Evolutionary conservation across 2,329 filamentous ascomycete species (phyloP).

Genomic region (Penicillium verrucosum): DNA sequence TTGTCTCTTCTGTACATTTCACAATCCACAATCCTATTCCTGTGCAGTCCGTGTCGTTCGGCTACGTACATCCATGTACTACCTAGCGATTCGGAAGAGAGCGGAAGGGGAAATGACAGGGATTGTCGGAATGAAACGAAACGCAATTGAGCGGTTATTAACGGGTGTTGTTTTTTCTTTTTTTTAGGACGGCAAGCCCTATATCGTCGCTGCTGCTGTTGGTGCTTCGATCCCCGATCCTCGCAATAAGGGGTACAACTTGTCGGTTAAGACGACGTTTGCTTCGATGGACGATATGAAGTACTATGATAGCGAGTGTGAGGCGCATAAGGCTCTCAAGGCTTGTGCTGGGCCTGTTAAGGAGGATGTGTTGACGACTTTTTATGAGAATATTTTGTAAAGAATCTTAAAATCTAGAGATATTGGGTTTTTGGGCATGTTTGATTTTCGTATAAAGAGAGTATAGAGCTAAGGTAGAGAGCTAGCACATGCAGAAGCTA

Average conservation of each 20-base stretch:
- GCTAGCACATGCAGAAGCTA: not conserved
- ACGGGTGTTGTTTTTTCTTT: not conserved
- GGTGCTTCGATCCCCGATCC: conserved; percentile 56
- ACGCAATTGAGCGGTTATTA: not conserved
- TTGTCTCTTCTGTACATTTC: not conserved
- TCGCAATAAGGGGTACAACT: conserved; percentile 63
- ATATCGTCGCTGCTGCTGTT: conserved; percentile 60
- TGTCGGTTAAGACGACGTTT: conserved; percentile 63
- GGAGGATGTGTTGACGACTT: conserved; percentile 39
- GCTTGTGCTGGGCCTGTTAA: conserved; percentile 30
- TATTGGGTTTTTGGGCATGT: not conserved
- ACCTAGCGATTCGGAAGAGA: not conserved
- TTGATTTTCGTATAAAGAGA: not conserved
- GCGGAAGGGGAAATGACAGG: not conserved
- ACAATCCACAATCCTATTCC: not conserved
- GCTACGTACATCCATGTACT: not conserved
- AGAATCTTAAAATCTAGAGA: not conserved
- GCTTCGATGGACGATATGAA: conserved; percentile 64
- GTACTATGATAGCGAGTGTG: conserved; percentile 63
- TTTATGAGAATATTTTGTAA: conserved; percentile 38
- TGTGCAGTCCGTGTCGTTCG: not conserved
- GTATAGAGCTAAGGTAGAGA: not conserved
- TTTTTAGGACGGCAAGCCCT: conserved; percentile 64
- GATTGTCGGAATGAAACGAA: not conserved
- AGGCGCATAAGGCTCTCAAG: conserved; percentile 52